Conservation (phyloP, 345 rosid genomes). For the Linum trigynum region DNA sequence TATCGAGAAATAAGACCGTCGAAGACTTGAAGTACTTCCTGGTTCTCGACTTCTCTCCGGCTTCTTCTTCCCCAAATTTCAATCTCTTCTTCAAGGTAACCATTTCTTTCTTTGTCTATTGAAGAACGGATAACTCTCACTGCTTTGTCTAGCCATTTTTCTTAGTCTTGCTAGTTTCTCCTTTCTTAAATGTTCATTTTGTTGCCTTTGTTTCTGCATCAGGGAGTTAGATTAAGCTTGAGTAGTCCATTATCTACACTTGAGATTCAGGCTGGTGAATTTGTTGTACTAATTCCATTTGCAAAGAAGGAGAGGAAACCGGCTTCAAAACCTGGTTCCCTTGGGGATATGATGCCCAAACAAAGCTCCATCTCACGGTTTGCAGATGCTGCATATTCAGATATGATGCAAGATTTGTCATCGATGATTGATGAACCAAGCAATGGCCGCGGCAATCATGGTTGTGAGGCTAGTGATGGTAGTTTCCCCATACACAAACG, state of each 20-base stretch:
- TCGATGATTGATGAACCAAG: slow-evolving; percentile 21
- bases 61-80: slow-evolving; percentile 56
- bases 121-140: background rate
- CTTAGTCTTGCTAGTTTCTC: background rate
- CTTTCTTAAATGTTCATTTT: background rate
- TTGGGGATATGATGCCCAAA: slow-evolving; percentile 12
- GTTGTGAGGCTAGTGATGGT: background rate
- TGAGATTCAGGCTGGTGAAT: slow-evolving; percentile 35
- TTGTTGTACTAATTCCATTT: slow-evolving; percentile 59
- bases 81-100: slow-evolving; percentile 70
- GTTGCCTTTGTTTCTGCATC: slow-evolving; percentile 3
- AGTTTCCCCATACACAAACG: slow-evolving; percentile 26
- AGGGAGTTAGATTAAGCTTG: slow-evolving; percentile 60
- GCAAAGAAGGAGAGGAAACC: slow-evolving; percentile 45
- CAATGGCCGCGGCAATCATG: background rate
- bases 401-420: slow-evolving; percentile 44
- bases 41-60: slow-evolving; percentile 49
- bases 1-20: slow-evolving; percentile 32
- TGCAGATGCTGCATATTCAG: slow-evolving; percentile 53
- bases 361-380: slow-evolving; percentile 27
- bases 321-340: slow-evolving; percentile 25
- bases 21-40: slow-evolving; percentile 51
- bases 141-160: background rate
- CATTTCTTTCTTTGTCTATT: background rate
- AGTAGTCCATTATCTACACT: slow-evolving; percentile 29